phyloP scores from a whole-genome alignment of 2,329 filamentous ascomycete species.

The Aureobasidium musti region DNA sequence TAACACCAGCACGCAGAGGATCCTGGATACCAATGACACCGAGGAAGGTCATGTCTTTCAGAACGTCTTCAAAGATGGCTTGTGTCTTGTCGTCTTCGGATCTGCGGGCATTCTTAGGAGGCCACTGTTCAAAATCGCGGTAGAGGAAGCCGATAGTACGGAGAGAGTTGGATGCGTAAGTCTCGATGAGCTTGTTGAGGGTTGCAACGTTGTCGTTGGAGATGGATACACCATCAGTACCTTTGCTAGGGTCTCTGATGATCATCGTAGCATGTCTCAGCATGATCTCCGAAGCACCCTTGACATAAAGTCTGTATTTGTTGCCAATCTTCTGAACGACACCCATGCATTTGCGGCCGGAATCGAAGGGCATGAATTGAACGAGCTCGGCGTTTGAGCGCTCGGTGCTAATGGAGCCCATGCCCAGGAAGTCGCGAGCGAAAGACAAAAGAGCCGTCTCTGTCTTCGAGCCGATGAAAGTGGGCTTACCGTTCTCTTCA shows the following conservation, averaged over 20 bases:
- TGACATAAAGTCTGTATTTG: conserved; percentile 59
- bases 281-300: conserved; percentile 56
- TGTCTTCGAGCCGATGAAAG: conserved; percentile 75
- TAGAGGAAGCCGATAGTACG: conserved; percentile 83
- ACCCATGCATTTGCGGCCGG: conserved; percentile 68
- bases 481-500: conserved; percentile 59
- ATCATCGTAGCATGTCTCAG: conserved; percentile 54
- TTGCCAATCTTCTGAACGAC: conserved; percentile 60
- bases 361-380: conserved; percentile 63
- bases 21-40: conserved; percentile 74
- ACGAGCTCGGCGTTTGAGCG: conserved; percentile 62
- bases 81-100: conserved; percentile 63
- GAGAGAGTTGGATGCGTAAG: conserved; percentile 76
- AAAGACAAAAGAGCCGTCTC: conserved; percentile 74
- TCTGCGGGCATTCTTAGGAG: conserved; percentile 63
- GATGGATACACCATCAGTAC: conserved; percentile 56
- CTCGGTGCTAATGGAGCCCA: conserved; percentile 63
- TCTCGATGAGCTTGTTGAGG: conserved; percentile 68
- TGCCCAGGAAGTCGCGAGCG: conserved; percentile 64
- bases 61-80: conserved; percentile 67
- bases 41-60: conserved; percentile 72
- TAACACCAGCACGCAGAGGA: conserved; percentile 67
- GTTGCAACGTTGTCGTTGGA: conserved; percentile 59
- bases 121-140: conserved; percentile 74
- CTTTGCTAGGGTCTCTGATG: conserved; percentile 61